Evolutionary conservation across 2,329 filamentous ascomycete genomes (phyloP).

Genomic region (Myriangium duriaei): DNA sequence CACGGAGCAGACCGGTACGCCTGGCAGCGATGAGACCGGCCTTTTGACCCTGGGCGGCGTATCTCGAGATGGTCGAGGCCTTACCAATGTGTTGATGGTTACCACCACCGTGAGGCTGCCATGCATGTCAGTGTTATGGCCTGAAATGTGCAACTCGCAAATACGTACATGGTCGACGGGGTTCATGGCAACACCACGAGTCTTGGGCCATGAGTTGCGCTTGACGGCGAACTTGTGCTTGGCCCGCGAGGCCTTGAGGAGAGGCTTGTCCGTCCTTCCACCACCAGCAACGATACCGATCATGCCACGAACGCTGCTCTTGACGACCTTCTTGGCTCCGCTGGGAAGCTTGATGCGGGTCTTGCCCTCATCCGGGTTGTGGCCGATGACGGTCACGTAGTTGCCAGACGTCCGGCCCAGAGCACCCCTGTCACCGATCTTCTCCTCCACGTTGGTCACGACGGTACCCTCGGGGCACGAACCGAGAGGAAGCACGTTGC

Average conservation of each 20-base stretch:
- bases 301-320: constrained; percentile 89
- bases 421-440: constrained; percentile 89
- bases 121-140: constrained; percentile 20
- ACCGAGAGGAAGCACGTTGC: constrained; percentile 90
- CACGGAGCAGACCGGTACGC: constrained; percentile 98
- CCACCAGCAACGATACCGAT: constrained; percentile 98
- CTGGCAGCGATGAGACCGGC: constrained; percentile 99
- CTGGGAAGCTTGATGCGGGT: constrained; percentile 98
- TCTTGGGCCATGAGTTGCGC: constrained; percentile 99
- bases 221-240: constrained; percentile 99
- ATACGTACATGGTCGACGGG: constrained; percentile 79
- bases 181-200: constrained; percentile 99
- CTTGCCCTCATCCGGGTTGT: constrained; percentile 99
- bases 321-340: constrained; percentile 97
- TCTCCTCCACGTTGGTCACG: constrained; percentile 98
- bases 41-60: constrained; percentile 97
- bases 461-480: constrained; percentile 98
- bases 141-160: constrained; percentile 11
- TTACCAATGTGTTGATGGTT: constrained; percentile 99
- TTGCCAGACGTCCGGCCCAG: constrained; percentile 96
- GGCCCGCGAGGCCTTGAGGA: constrained; percentile 97
- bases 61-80: constrained; percentile 97
- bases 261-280: constrained; percentile 98
- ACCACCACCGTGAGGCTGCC: constrained; percentile 53
- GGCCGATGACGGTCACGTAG: constrained; percentile 96